Evolutionary conservation across 2,329 filamentous ascomycete species (phyloP).

Genomic region (Fusarium miscanthi): DNA sequence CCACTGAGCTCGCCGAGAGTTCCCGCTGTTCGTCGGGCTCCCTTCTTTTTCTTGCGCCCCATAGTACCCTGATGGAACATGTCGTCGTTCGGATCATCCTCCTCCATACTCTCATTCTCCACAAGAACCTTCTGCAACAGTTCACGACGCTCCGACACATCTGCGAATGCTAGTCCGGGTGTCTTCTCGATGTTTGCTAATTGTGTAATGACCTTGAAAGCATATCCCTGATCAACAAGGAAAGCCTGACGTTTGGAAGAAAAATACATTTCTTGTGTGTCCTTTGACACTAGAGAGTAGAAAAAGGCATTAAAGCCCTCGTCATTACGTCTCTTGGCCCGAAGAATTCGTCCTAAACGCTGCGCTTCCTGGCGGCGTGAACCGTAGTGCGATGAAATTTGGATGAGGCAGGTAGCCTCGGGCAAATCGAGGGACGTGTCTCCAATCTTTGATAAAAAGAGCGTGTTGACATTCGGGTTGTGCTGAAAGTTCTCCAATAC

Average conservation of each 20-base stretch:
- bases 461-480: conserved; percentile 87
- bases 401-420: conserved; percentile 95
- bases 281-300: conserved; percentile 96
- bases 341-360: conserved; percentile 88
- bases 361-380: conserved; percentile 97
- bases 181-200: conserved; percentile 90
- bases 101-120: conserved; percentile 81
- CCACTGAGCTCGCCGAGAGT: conserved; percentile 87
- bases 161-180: conserved; percentile 81
- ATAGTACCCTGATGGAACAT: conserved; percentile 56
- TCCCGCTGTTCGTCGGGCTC: conserved; percentile 82
- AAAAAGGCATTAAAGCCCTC: conserved; percentile 99
- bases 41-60: conserved; percentile 65
- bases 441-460: conserved; percentile 97
- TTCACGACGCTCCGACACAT: conserved; percentile 83
- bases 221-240: conserved; percentile 96
- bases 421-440: conserved; percentile 98
- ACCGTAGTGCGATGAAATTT: conserved; percentile 97
- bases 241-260: conserved; percentile 97
- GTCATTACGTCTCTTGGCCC: conserved; percentile 95
- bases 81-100: conserved; percentile 70
- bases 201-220: conserved; percentile 98
- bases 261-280: conserved; percentile 98
- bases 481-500: conserved; percentile 96
- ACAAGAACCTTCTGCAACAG: conserved; percentile 89